Evolutionary conservation across 768 basidiomycete genomes (phyloP).

Genomic region (Rhizopogon roseolus): DNA sequence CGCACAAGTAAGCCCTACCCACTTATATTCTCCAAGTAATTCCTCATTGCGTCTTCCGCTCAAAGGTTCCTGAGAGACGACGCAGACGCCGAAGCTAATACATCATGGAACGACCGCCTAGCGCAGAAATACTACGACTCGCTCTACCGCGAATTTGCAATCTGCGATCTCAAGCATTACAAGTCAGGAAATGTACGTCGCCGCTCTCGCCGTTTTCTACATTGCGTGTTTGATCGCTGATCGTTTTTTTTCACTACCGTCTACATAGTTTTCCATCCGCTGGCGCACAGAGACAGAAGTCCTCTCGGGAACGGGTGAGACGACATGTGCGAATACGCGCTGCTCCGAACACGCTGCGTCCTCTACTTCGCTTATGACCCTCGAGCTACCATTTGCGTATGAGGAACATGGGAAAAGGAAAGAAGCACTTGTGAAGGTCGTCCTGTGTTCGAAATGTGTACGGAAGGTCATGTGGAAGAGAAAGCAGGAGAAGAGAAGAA

Average conservation of each 20-base stretch:
- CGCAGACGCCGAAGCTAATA: conserved; percentile 28
- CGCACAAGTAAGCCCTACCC: conserved; percentile 50
- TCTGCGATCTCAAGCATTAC: conserved; percentile 95
- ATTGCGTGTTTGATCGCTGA: neutral
- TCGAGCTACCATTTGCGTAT: conserved; percentile 90
- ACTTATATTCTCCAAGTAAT: neutral
- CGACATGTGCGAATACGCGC: conserved; percentile 85
- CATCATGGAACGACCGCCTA: conserved; percentile 78
- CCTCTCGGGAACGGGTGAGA: conserved; percentile 77
- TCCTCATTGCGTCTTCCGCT: neutral
- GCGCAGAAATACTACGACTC: conserved; percentile 85
- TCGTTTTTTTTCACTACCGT: neutral
- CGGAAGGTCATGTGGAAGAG: conserved; percentile 88
- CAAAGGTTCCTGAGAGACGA: conserved; percentile 75
- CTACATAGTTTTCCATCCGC: conserved; percentile 72
- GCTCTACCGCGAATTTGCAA: conserved; percentile 88
- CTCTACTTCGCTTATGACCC: conserved; percentile 49
- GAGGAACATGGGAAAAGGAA: conserved; percentile 71
- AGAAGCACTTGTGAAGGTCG: conserved; percentile 86
- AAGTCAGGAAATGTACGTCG: conserved; percentile 78
- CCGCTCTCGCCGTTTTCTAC: neutral
- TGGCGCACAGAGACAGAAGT: conserved; percentile 95
- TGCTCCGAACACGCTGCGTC: conserved; percentile 59
- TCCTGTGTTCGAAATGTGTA: conserved; percentile 73
- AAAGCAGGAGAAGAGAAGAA: conserved; percentile 51